Evolutionary conservation across 2,329 filamentous ascomycete species (phyloP).

Genomic region (Monosporascus ibericus): DNA sequence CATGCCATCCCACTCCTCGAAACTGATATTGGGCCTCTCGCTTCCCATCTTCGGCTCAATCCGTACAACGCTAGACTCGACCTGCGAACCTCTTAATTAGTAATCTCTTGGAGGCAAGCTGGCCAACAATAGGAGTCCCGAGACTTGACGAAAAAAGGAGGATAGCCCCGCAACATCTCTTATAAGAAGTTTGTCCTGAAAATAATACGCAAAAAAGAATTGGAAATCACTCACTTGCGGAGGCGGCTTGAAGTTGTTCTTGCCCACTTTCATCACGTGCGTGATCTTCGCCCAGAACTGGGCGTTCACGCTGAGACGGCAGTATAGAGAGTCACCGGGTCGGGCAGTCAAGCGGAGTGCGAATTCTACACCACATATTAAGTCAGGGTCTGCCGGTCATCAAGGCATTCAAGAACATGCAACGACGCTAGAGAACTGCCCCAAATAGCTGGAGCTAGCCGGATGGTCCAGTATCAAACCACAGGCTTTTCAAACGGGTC

Average conservation of each 20-base stretch:
- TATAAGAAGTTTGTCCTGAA: too few species aligned
- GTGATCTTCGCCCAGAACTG: constrained; percentile 71
- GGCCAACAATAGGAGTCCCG: too few species aligned
- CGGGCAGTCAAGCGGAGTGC: constrained; percentile 83
- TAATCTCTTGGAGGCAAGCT: too few species aligned
- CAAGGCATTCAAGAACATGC: too few species aligned
- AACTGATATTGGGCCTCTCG: constrained; percentile 77
- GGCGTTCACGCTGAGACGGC: constrained; percentile 82
- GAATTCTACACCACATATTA: constrained; percentile 57
- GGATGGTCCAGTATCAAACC: too few species aligned
- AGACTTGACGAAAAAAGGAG: too few species aligned
- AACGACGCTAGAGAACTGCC: too few species aligned
- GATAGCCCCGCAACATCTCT: too few species aligned
- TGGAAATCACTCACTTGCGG: constrained; percentile 36
- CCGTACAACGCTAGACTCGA: constrained; percentile 85
- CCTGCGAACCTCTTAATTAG: constrained; percentile 34
- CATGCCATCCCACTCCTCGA: constrained; percentile 92
- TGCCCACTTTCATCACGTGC: constrained; percentile 82
- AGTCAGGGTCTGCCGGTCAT: background rate
- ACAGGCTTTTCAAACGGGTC: too few species aligned
- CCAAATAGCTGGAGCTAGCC: too few species aligned
- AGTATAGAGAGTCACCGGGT: constrained; percentile 84
- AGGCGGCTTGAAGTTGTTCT: constrained; percentile 94
- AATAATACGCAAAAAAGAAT: background rate
- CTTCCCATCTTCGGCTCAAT: constrained; percentile 79